These are phyloP conservation scores for Raphanus sativus DNA, from an alignment of 345 rosid genomes.

Conservation along the genomic window DNA sequence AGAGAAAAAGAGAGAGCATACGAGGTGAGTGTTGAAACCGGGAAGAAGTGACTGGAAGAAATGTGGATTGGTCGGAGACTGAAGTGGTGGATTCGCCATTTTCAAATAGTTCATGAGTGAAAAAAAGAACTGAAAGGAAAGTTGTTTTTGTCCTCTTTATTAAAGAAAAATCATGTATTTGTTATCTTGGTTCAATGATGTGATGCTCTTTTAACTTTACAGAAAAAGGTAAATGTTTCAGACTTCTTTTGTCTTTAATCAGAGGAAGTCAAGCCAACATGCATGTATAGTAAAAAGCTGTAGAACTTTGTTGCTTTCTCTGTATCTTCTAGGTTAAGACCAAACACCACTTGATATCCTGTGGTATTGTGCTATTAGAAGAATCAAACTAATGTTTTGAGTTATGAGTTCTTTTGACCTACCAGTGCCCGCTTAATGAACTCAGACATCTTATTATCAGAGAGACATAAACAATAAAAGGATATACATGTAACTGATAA, in stretches of 20 bases:
- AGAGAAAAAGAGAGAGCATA: neutral
- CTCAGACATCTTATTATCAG: constrained; percentile 3
- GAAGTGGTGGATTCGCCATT: constrained; percentile 18
- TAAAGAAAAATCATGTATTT: neutral
- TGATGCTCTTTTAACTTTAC: neutral
- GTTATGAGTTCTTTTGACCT: neutral
- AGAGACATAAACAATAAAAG: neutral
- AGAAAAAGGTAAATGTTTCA: neutral
- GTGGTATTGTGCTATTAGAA: neutral
- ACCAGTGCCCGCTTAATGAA: neutral
- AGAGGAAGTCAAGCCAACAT: neutral
- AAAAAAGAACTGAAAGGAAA: neutral
- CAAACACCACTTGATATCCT: neutral
- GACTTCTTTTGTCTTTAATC: neutral
- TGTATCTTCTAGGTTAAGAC: too few species aligned
- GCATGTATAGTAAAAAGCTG: neutral
- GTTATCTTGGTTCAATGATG: neutral
- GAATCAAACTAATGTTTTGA: neutral
- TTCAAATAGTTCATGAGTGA: neutral
- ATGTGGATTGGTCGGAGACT: constrained; percentile 23
- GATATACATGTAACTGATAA: neutral
- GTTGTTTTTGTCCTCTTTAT: neutral
- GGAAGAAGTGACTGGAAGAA: constrained; percentile 37
- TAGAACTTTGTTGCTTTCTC: neutral
- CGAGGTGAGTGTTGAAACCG: constrained; percentile 19